Base-by-base conservation (phyloP, 805 yeast genomes). In the Wickerhamiella australiensis region DNA sequence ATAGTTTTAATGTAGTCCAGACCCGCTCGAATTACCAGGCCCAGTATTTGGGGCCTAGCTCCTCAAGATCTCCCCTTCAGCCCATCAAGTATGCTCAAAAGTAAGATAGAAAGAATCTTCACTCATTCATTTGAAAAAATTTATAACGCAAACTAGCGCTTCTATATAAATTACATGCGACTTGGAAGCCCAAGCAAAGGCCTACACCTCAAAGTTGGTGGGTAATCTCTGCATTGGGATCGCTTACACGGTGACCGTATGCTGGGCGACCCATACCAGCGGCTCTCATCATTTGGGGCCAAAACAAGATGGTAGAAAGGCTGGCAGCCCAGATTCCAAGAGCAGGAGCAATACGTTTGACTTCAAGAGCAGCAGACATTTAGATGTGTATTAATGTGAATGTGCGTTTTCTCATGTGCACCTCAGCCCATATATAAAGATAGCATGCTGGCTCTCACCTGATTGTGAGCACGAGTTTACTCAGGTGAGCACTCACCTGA, bases 251-350 rank as follows among this genome's bases (percentile, higher is more conserved):
- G 21, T 31, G 36, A 17, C 18, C n/a, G 23, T 29, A 40, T 3
- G 36, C 21, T 5, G 45, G 27, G 6, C 31, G 41, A 6, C 38
- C 29, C 11, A 47, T 5, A 3, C 45, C 45, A 29, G 36, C 21
- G 13, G 20, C 31, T 6, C 50, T 25, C 7, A 38, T 6, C 8
- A 38, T 22, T 20, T 41, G 45, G 5, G 45, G 45, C 50, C 50
- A 40, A 29, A 47, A 41, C 23, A 38, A 9, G 15, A 44, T 46
- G 3, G 22, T 41, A 18, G 43, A 31, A 13, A 45, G 45, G 26
- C 43, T 15, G 6, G 37, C 49, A 23, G 43, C 26, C 49, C 49
- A 46, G 37, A 18, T n/a, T 22, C 43, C 43, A 18, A 45, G 22
- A 23, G 27, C 29, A 7, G 47, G 47, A 25, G 20, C 29, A 33